Evolutionary conservation across 73 alveolate species (phyloP).

Genomic region (Tetrahymena malaccensis): DNA sequence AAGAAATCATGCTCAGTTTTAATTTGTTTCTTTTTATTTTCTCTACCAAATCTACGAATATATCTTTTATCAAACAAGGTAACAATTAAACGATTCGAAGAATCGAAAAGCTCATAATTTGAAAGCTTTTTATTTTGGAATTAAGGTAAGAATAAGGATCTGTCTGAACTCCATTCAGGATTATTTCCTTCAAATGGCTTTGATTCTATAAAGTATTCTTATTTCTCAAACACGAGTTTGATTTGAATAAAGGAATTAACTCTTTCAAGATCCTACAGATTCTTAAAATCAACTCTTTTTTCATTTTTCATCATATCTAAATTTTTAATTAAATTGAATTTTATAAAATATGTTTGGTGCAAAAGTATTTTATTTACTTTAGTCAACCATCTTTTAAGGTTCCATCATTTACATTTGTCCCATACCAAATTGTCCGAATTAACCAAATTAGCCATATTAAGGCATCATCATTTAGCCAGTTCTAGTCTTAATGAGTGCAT

Average conservation of each 20-base stretch:
- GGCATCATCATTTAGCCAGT: background rate
- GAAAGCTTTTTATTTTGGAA: slow-evolving; percentile 37
- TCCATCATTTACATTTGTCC: background rate
- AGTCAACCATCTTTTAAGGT: background rate
- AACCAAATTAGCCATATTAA: background rate
- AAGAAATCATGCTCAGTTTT: slow-evolving; percentile 11
- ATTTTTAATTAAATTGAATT: background rate
- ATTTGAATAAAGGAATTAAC: slow-evolving; percentile 84
- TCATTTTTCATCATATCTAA: background rate
- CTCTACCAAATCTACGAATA: slow-evolving; percentile 10
- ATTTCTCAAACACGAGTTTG: slow-evolving; percentile 61
- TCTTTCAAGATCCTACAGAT: slow-evolving; percentile 28
- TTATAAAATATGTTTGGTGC: background rate
- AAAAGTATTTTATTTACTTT: background rate
- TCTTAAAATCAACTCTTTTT: slow-evolving; percentile 9
- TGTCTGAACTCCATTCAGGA: slow-evolving; percentile 97
- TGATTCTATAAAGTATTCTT: slow-evolving; percentile 71
- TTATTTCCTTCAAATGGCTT: slow-evolving; percentile 83
- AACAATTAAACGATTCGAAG: slow-evolving; percentile 73
- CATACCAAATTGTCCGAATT: background rate
- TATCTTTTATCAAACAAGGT: slow-evolving; percentile 83
- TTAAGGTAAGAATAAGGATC: slow-evolving; percentile 28
- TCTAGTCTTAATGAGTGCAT: background rate
- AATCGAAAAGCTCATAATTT: slow-evolving; percentile 82
- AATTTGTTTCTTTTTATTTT: slow-evolving; percentile 21